Evolutionary conservation across 2,329 filamentous ascomycete species (phyloP), one percentile per base, ranked within the genome.

Genomic region (Pestalotiopsis fici): DNA sequence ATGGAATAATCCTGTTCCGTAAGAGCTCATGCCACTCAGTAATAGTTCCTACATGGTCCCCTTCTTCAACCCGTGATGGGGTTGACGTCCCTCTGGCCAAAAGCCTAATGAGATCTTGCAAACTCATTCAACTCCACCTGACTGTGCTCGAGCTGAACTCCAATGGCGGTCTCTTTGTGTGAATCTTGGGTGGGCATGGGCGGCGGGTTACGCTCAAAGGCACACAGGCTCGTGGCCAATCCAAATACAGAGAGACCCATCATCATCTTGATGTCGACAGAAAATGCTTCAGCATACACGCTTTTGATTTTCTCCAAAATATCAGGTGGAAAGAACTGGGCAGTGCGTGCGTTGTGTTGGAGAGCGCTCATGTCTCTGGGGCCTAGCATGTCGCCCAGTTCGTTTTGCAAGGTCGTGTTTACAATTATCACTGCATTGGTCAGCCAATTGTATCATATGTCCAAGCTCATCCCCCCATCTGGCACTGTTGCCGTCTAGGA

Each of bases 241-340:
- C 85, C 85, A 57, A 77, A 75, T 4, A 77, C 80, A 37, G 82
- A 80, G 18, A 83, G 72, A 28, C 81, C 77, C 59, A 83, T 79
- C 80, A 86, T 83, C 59, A 86, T 75, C 65, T 79, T 81, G 47
- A 83, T 80, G 68, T 86, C 81, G 31, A 80, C 77, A 1, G 78
- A 78, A 71, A 86, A 87, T 1, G 84, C 83, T 1, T 71, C 74
- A 0, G 83, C 80, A 66, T 86, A 86, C 7, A 83, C 80, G 15
- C 76, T 71, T 64, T 78, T 79, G 27, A 85, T 77, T 9, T 76
- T 68, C 1, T 76, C 71, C 56, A 78, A 78, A 15, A 79, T 70
- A 1, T 78, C 72, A 0, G 68, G 63, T 0, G 80, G 74, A 35
- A 83, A 75, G 28, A 75, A 73, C 11, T 81, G 72, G 25, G 78